Conservation (phyloP, 1,284 basidiomycete genomes). For the Fomitopsis pinicola region DNA sequence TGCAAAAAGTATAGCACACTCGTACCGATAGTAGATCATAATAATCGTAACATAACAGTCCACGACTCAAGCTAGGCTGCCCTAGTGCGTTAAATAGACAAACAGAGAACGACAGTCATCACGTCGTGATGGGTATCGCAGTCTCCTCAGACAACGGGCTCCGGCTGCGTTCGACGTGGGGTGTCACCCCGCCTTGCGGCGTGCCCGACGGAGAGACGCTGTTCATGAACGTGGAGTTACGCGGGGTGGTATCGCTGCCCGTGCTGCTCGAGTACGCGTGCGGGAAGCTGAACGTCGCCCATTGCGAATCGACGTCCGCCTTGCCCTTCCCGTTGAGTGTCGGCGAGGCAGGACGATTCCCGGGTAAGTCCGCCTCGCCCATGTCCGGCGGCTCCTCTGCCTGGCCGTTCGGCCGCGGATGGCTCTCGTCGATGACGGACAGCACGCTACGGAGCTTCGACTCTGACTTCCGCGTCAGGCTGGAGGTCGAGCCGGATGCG, state of each 20-base stretch:
- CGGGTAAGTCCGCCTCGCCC: constrained; percentile 8
- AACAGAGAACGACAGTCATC: neutral
- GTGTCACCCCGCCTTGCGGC: constrained; percentile 5
- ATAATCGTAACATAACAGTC: neutral
- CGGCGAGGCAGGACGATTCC: neutral
- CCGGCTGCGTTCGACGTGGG: constrained; percentile 25
- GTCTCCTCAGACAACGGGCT: constrained; percentile 26
- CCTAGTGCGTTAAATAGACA: neutral
- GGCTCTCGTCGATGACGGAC: constrained; percentile 58
- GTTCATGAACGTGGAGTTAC: constrained; percentile 37
- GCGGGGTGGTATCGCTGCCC: constrained; percentile 42
- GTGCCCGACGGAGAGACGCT: constrained; percentile 23
- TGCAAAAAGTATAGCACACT: neutral
- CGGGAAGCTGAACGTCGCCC: constrained; percentile 32
- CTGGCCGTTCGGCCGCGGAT: constrained; percentile 29
- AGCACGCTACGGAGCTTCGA: constrained; percentile 66
- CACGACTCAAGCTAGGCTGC: neutral
- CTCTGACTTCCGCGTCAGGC: constrained; percentile 51
- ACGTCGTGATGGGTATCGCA: constrained; percentile 11
- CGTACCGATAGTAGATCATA: neutral
- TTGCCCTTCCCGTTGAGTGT: constrained; percentile 5
- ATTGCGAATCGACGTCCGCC: constrained; percentile 19
- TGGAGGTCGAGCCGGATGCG: constrained; percentile 30
- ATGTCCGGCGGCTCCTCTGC: constrained; percentile 11
- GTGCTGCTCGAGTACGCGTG: constrained; percentile 24